phyloP scores from a whole-genome alignment of 2,329 filamentous ascomycete genomes.

The Aureobasidium uvarum region DNA sequence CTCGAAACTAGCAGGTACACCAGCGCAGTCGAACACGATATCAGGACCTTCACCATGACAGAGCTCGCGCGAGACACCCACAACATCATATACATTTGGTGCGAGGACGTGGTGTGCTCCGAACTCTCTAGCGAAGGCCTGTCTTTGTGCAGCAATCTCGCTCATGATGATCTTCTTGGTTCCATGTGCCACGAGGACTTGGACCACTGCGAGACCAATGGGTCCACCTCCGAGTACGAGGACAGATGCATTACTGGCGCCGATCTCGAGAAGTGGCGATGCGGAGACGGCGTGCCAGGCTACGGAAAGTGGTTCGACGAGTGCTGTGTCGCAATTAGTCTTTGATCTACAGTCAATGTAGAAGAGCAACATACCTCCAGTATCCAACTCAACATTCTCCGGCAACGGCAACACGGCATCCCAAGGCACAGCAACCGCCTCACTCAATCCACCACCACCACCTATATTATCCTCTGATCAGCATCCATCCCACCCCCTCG shows the following conservation, averaged over 20 bases:
- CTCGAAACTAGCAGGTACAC: constrained; percentile 27
- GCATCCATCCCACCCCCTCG: background rate
- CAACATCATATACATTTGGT: constrained; percentile 24
- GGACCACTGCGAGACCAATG: constrained; percentile 60
- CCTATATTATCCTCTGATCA: background rate
- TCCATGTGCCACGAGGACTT: constrained; percentile 56
- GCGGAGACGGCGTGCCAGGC: constrained; percentile 62
- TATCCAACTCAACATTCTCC: constrained; percentile 52
- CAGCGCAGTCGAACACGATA: constrained; percentile 28
- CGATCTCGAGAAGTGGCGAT: constrained; percentile 43
- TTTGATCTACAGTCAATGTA: background rate
- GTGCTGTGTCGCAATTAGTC: constrained; percentile 39
- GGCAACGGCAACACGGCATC: constrained; percentile 53
- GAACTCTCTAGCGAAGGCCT: constrained; percentile 26
- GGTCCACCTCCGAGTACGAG: constrained; percentile 55
- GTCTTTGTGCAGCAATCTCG: constrained; percentile 44
- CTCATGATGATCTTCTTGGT: constrained; percentile 57
- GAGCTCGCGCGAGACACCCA: constrained; percentile 17
- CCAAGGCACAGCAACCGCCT: constrained; percentile 53
- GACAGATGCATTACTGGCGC: constrained; percentile 5
- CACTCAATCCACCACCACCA: constrained; percentile 52
- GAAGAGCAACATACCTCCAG: constrained; percentile 37
- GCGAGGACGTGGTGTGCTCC: constrained; percentile 28
- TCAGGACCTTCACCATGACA: constrained; percentile 25
- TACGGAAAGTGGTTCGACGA: constrained; percentile 63